Percentiles rank a stretch among this genome's conserved stretches.
These are phyloP conservation scores for Castanea crenata DNA, from an alignment of 306 rosid genomes.

Conservation along the genomic window DNA sequence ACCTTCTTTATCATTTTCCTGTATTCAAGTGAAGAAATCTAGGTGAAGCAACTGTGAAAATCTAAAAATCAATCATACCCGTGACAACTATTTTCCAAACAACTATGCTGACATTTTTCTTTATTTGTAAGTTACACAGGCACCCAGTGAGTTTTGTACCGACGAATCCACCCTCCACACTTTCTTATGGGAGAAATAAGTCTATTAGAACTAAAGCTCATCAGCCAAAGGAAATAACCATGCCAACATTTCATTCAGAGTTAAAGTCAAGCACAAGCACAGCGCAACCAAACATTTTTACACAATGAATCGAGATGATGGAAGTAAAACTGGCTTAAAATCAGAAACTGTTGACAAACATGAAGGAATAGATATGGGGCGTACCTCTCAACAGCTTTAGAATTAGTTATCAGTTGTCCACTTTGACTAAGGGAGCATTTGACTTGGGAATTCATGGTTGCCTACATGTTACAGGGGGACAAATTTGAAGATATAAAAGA, in stretches of 20 bases:
- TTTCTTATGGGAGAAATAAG: too few species aligned
- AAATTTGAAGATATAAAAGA: background rate
- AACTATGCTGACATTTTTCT: background rate
- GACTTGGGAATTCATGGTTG: background rate
- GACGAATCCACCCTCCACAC: too few species aligned
- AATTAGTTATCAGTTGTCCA: conserved; percentile 20
- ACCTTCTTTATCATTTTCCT: conserved; percentile 52
- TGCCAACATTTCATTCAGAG: background rate
- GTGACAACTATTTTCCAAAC: background rate
- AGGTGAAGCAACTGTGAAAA: background rate
- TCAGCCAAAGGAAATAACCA: too few species aligned
- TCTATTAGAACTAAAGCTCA: too few species aligned
- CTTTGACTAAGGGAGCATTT: conserved; percentile 33
- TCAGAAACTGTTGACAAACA: background rate
- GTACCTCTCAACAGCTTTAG: conserved; percentile 50
- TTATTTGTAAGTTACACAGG: too few species aligned
- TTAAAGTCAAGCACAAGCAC: background rate
- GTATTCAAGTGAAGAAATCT: conserved; percentile 22
- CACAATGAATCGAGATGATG: background rate
- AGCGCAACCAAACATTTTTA: background rate
- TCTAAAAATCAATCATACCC: background rate
- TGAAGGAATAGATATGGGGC: conserved; percentile 10
- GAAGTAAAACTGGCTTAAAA: background rate
- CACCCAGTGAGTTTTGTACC: too few species aligned
- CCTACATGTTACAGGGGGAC: background rate